These are phyloP conservation scores for Colletotrichum gloeosporioides DNA, from an alignment of 2,329 filamentous ascomycete genomes.

Conservation along the genomic window DNA sequence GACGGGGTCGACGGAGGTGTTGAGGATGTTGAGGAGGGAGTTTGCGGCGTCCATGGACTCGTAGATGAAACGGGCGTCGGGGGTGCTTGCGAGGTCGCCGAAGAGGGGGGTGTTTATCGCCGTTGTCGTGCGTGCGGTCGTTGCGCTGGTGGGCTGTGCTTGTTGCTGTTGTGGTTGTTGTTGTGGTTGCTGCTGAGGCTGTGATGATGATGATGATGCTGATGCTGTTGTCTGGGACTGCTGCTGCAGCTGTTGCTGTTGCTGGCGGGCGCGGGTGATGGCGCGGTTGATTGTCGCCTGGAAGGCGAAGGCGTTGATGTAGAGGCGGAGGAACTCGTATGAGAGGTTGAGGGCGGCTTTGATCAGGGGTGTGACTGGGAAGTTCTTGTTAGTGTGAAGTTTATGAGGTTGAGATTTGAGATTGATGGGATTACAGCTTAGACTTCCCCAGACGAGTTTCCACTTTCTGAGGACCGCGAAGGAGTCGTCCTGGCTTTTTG, in stretches of 20 bases:
- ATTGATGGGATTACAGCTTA: conserved; percentile 56
- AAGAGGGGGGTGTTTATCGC: conserved; percentile 32
- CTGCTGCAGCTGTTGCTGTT: conserved; percentile 2
- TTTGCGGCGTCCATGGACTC: conserved; percentile 70
- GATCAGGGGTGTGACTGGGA: conserved; percentile 61
- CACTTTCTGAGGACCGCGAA: conserved; percentile 71
- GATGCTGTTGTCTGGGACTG: background rate
- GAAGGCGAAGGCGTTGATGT: conserved; percentile 79
- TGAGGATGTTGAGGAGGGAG: conserved; percentile 63
- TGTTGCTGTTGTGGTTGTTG: conserved; percentile 29
- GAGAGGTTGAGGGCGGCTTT: conserved; percentile 73
- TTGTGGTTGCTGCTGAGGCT: background rate
- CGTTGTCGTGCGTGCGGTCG: background rate
- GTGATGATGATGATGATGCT: background rate
- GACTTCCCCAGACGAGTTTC: conserved; percentile 72
- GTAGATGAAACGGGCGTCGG: conserved; percentile 71
- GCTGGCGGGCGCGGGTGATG: conserved; percentile 31
- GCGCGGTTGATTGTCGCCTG: conserved; percentile 68
- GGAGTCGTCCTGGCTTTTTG: conserved; percentile 62
- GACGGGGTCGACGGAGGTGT: conserved; percentile 63
- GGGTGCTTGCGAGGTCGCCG: conserved; percentile 61
- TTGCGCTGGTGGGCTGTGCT: conserved; percentile 24
- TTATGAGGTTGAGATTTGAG: background rate
- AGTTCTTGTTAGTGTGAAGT: background rate
- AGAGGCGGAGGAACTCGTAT: conserved; percentile 75